Evolutionary conservation across 2,329 filamentous ascomycete species (phyloP).

Genomic region (Alternaria arborescens): DNA sequence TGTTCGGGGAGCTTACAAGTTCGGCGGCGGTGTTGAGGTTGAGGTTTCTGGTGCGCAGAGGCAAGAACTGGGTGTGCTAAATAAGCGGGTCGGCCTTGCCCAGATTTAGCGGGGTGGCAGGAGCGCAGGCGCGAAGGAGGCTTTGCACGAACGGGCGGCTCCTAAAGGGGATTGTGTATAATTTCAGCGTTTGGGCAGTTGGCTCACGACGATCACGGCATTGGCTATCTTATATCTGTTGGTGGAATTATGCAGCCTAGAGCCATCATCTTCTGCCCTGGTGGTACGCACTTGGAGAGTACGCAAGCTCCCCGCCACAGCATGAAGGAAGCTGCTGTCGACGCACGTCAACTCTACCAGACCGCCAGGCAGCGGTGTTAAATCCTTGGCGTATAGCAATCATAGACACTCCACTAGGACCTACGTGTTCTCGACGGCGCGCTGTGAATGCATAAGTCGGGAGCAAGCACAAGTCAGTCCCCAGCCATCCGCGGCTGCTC

Average conservation of each 20-base stretch:
- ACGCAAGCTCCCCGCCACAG: slow-evolving; percentile 51
- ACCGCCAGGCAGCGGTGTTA: slow-evolving; percentile 44
- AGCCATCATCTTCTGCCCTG: slow-evolving; percentile 35
- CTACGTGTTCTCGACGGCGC: slow-evolving; percentile 34
- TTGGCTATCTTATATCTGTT: slow-evolving; percentile 25
- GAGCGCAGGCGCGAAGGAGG: slow-evolving; percentile 39
- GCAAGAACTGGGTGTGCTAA: slow-evolving; percentile 53
- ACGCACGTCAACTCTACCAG: slow-evolving; percentile 27
- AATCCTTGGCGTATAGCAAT: slow-evolving; percentile 32
- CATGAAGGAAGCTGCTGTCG: slow-evolving; percentile 28
- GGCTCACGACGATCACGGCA: slow-evolving; percentile 1
- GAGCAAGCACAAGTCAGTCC: slow-evolving; percentile 18
- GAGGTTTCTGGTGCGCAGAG: slow-evolving; percentile 51
- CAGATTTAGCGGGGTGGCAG: slow-evolving; percentile 50
- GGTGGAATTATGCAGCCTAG: slow-evolving; percentile 24
- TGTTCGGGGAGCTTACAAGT: slow-evolving; percentile 46
- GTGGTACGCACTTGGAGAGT: slow-evolving; percentile 18
- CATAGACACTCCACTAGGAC: slow-evolving; percentile 25
- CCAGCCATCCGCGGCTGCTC: slow-evolving; percentile 47
- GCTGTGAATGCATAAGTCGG: slow-evolving; percentile 28
- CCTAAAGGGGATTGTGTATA: slow-evolving; percentile 19
- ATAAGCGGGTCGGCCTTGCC: slow-evolving; percentile 54
- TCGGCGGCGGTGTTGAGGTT: slow-evolving; percentile 43
- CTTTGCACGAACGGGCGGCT: slow-evolving; percentile 36
- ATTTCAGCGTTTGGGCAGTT: slow-evolving; percentile 12